These are phyloP conservation scores for Yamadazyma buinensis DNA, from an alignment of 1,139 yeast species.

Conservation along the genomic window DNA sequence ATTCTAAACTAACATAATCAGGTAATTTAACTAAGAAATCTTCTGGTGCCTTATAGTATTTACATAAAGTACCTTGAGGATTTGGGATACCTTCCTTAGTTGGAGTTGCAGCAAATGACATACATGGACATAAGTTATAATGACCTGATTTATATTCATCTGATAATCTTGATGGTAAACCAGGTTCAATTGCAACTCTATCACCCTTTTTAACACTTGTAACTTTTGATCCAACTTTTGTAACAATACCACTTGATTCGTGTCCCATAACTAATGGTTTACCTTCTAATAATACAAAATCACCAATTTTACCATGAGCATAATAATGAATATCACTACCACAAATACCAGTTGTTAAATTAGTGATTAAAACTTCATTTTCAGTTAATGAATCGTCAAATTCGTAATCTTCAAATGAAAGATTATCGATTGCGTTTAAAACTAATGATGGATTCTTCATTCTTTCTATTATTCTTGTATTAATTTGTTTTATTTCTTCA, in stretches of 20 bases:
- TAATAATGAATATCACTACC: slow-evolving; percentile 87
- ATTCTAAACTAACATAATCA: slow-evolving; percentile 69
- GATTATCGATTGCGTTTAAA: slow-evolving; percentile 59
- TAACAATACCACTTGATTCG: slow-evolving; percentile 71
- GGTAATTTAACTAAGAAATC: slow-evolving; percentile 82
- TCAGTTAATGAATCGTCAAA: slow-evolving; percentile 60
- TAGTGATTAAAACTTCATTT: slow-evolving; percentile 69
- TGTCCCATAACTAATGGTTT: slow-evolving; percentile 75
- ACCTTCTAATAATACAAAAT: slow-evolving; percentile 50
- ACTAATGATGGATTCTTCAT: slow-evolving; percentile 63
- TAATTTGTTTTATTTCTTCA: too few relatives aligned
- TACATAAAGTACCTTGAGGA: slow-evolving; percentile 69
- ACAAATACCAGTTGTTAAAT: slow-evolving; percentile 79
- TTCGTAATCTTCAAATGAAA: slow-evolving; percentile 61
- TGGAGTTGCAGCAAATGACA: slow-evolving; percentile 89
- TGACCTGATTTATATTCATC: slow-evolving; percentile 73
- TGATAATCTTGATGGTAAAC: slow-evolving; percentile 72
- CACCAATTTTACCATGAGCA: slow-evolving; percentile 76
- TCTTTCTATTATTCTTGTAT: too few relatives aligned
- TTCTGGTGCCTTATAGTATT: slow-evolving; percentile 73
- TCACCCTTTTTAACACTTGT: slow-evolving; percentile 64
- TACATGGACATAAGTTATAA: slow-evolving; percentile 78
- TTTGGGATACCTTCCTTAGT: slow-evolving; percentile 34
- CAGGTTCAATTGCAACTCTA: slow-evolving; percentile 73
- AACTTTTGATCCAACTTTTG: slow-evolving; percentile 62